Base-by-base conservation (phyloP, 768 basidiomycete genomes). In the Psilocybe sp. region DNA sequence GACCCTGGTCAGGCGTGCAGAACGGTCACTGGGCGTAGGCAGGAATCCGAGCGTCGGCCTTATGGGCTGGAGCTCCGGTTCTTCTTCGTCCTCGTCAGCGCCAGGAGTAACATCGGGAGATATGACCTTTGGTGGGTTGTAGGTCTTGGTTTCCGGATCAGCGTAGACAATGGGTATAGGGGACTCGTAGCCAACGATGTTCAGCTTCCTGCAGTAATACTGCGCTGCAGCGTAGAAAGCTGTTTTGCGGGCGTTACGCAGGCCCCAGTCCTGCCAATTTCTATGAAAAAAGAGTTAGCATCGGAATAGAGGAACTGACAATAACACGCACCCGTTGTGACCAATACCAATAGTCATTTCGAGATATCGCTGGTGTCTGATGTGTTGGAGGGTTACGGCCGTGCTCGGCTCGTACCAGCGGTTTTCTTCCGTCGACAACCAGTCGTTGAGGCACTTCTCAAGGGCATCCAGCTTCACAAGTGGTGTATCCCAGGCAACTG, bases 221-320 rank as follows among this genome's bases (percentile, higher is more conserved):
- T 88, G 81, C 16, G 82, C 83, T 1, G 89, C 89, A 8, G 86
- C 86, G 60, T 89, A 81, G 72, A 92, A 92, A 2, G 88, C 85
- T 1, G 89, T 91, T 61, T 78, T 82, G 41, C 87, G 79, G 10
- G 76, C 66, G 53, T 70, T 72, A 15, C 76, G 78, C 20, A 84
- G 67, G 19, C 79, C 78, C 87, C 87, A 91, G 64, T 68, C 79
- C 60, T 64, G 63, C 65, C 64, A 67, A 44, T 68, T 71, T 2
- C 63, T 68, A 37, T 7, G n/a, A 42, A 35, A 1, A 11, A 45
- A 49, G 16, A 43, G 18, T 36, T 16, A 13, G 52, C 31, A 14
- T 47, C 16, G 20, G 34, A 35, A 44, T 16, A 20, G 46, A 31
- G 9, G 15, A n/a, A 33, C 14, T n/a, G 20, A 40, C 15, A 20